A percentile compares a stretch with the other conserved stretches of the same genome.
Evolutionary conservation across 1,284 basidiomycete species (phyloP).

Genomic region (Ceratobasidium sp.): DNA sequence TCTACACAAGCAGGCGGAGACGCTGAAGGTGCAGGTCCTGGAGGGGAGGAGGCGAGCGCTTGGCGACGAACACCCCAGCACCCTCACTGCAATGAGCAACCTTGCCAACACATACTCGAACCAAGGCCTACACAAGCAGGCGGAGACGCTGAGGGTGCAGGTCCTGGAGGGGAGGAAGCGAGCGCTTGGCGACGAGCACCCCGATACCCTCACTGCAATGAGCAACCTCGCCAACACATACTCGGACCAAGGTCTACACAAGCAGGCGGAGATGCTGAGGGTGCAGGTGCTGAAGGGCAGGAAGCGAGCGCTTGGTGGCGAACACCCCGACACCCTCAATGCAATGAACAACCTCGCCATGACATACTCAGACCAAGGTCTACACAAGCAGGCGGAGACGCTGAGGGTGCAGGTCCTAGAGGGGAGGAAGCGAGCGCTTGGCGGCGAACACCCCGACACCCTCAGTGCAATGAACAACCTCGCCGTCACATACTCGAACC

Average conservation of each 20-base stretch:
- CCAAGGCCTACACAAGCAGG: too few relatives aligned
- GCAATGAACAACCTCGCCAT: constrained; percentile 15
- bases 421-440: too few relatives aligned
- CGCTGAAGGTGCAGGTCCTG: not conserved
- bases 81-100: not conserved
- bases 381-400: too few relatives aligned
- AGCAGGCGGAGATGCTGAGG: not conserved
- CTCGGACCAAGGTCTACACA: not conserved
- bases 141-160: constrained; percentile 10
- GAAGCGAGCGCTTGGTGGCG: not conserved
- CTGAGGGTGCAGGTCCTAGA: too few relatives aligned
- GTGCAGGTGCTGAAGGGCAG: not conserved
- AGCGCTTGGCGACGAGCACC: constrained; percentile 10
- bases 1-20: not conserved
- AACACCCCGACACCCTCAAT: not conserved
- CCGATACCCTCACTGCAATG: constrained; percentile 3
- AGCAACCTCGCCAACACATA: constrained; percentile 5
- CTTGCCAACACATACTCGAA: not conserved
- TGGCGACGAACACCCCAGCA: not conserved
- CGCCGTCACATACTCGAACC: too few relatives aligned
- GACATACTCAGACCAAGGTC: too few relatives aligned
- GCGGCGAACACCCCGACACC: too few relatives aligned
- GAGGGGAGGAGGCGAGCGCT: not conserved
- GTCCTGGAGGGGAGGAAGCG: not conserved
- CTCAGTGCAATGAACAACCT: too few relatives aligned